A percentile compares a stretch with the other conserved stretches of the same genome.
phyloP scores from a whole-genome alignment of 164 flowering plant species.

The Malania oleifera region DNA sequence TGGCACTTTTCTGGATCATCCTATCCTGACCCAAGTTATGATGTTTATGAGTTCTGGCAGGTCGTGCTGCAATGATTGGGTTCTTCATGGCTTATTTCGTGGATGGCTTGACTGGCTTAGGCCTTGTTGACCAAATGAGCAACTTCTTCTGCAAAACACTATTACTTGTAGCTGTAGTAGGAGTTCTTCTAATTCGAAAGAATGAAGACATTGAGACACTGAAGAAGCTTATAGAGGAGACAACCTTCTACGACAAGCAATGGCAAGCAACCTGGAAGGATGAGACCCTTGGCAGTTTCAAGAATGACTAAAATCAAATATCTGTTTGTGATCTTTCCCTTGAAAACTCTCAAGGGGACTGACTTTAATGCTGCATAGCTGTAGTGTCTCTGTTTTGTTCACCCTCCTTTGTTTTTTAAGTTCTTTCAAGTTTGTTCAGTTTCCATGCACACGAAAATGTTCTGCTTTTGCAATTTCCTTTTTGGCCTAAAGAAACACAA shows the following conservation, averaged over 20 bases:
- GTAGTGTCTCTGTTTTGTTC: background rate
- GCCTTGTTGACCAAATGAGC: slow-evolving; percentile 94
- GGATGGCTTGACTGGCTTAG: slow-evolving; percentile 94
- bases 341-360: background rate
- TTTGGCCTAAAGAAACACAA: too few species aligned
- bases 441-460: slow-evolving; percentile 14
- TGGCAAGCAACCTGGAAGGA: slow-evolving; percentile 99
- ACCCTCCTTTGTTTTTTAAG: slow-evolving; percentile 14
- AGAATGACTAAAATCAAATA: slow-evolving; percentile 29
- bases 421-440: slow-evolving; percentile 12
- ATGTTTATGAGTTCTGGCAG: slow-evolving; percentile 27
- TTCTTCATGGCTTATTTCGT: slow-evolving; percentile 97
- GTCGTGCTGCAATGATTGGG: slow-evolving; percentile 98
- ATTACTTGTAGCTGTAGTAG: slow-evolving; percentile 72
- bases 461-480: slow-evolving; percentile 19
- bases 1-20: background rate
- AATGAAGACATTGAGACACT: slow-evolving; percentile 81
- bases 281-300: slow-evolving; percentile 34
- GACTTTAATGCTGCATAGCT: background rate
- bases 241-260: slow-evolving; percentile 95
- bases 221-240: slow-evolving; percentile 80
- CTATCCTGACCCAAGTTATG: background rate
- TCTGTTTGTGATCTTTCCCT: background rate
- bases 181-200: slow-evolving; percentile 81
- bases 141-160: slow-evolving; percentile 97